Evolutionary conservation across 768 basidiomycete species (phyloP).

Genomic region (Pholiota microspora): DNA sequence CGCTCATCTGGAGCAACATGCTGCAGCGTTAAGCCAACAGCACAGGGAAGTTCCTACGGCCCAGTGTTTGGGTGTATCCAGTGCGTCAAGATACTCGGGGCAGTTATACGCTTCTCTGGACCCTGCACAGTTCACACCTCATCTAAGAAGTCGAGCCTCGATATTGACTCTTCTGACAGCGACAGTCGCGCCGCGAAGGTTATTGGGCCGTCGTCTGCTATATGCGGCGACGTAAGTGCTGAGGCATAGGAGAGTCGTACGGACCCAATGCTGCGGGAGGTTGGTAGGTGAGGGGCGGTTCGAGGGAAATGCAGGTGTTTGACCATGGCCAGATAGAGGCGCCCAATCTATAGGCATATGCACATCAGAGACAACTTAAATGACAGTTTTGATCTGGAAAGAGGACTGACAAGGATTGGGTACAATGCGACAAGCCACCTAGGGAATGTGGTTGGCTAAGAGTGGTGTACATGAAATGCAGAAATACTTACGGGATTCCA

Average conservation of each 20-base stretch:
- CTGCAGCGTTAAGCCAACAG: too few species aligned
- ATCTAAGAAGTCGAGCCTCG: slow-evolving; percentile 11
- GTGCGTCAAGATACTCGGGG: too few species aligned
- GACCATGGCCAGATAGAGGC: slow-evolving; percentile 17
- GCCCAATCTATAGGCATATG: slow-evolving; percentile 5
- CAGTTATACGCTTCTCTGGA: too few species aligned
- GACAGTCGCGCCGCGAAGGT: slow-evolving; percentile 15
- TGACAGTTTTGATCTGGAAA: background rate
- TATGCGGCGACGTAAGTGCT: background rate
- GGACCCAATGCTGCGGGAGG: background rate
- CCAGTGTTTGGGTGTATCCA: too few species aligned
- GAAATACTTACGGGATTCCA: slow-evolving; percentile 14
- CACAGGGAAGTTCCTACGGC: too few species aligned
- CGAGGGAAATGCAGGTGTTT: slow-evolving; percentile 12
- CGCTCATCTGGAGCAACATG: too few species aligned
- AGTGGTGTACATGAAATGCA: background rate
- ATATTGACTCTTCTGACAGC: slow-evolving; percentile 3
- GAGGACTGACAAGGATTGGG: slow-evolving; percentile 12
- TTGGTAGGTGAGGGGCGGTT: background rate
- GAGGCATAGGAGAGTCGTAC: background rate
- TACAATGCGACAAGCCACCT: slow-evolving; percentile 19
- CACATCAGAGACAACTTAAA: background rate
- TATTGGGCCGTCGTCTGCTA: slow-evolving; percentile 7
- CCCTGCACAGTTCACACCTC: too few species aligned
- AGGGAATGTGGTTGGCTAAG: too few species aligned